phyloP scores from a whole-genome alignment of 345 rosid genomes.

The Populus pruinosa region DNA sequence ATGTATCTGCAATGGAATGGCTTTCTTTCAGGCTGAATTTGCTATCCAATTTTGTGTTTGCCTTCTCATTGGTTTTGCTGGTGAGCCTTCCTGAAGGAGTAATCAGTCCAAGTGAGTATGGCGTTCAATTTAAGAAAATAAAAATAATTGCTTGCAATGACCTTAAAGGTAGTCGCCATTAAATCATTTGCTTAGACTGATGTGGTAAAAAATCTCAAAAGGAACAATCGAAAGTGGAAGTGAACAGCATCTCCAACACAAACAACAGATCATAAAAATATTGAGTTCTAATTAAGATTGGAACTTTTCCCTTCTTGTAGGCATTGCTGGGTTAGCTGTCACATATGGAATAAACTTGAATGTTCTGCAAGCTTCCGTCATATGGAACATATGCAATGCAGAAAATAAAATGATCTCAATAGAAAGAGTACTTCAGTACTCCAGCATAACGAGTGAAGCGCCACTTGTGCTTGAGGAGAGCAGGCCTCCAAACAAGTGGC shows the following conservation, averaged over 20 bases:
- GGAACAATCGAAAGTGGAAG: background rate
- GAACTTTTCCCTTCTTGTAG: constrained; percentile 33
- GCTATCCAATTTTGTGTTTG: constrained; percentile 86
- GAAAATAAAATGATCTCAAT: constrained; percentile 92
- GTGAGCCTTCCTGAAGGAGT: constrained; percentile 91
- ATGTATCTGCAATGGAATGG: constrained; percentile 90
- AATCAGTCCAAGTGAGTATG: constrained; percentile 79
- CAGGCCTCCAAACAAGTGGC: constrained; percentile 76
- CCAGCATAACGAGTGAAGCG: constrained; percentile 71
- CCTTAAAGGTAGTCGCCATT: background rate
- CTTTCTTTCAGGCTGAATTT: constrained; percentile 83
- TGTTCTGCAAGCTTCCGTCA: constrained; percentile 75
- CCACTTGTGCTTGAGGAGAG: constrained; percentile 56
- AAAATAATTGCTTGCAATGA: background rate
- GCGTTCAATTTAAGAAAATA: background rate
- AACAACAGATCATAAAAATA: background rate
- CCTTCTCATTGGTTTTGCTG: constrained; percentile 76
- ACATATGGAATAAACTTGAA: constrained; percentile 88
- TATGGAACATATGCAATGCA: constrained; percentile 89
- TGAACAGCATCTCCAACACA: background rate
- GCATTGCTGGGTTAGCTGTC: constrained; percentile 89
- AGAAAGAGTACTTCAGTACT: constrained; percentile 85
- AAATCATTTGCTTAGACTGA: background rate
- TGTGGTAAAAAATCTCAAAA: background rate
- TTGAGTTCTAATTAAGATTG: background rate